Percentiles rank a stretch among this genome's conserved stretches.
phyloP scores from a whole-genome alignment of 2,329 filamentous ascomycete genomes.

The Neopestalotiopsis sp. region DNA sequence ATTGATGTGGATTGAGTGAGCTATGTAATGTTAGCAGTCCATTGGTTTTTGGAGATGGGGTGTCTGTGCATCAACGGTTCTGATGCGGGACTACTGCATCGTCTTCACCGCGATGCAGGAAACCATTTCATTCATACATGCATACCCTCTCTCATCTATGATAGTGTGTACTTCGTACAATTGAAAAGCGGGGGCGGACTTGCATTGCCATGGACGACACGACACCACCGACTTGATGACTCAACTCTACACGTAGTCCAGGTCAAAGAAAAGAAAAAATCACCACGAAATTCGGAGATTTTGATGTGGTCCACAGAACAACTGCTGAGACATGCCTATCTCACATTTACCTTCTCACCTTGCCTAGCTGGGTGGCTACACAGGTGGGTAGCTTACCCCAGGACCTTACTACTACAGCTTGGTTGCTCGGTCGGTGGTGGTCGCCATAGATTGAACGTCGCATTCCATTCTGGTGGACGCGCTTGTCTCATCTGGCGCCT shows the following conservation, averaged over 20 bases:
- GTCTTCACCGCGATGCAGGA: not conserved
- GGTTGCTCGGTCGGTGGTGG: not conserved
- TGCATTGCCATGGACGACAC: conserved; percentile 1
- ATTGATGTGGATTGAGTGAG: not conserved
- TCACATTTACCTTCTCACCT: no score
- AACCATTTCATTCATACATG: not conserved
- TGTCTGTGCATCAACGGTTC: not conserved
- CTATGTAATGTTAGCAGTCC: conserved; percentile 1
- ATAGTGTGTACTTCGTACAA: no score
- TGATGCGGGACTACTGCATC: conserved; percentile 7
- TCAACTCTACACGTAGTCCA: not conserved
- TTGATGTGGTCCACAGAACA: not conserved
- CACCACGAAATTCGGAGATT: not conserved
- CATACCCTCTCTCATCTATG: not conserved
- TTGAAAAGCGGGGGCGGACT: not conserved
- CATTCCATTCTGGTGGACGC: conserved; percentile 2
- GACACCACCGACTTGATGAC: not conserved
- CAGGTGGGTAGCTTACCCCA: not conserved
- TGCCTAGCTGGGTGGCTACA: no score
- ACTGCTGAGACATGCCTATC: not conserved
- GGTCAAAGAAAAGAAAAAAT: not conserved
- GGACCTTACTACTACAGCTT: not conserved
- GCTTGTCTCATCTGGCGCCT: conserved; percentile 11
- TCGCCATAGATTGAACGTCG: not conserved
- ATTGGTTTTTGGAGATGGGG: not conserved